Evolutionary conservation across 2,329 filamentous ascomycete genomes (phyloP), one percentile per base, ranked within the genome.

Genomic region (Seiridium cupressi): DNA sequence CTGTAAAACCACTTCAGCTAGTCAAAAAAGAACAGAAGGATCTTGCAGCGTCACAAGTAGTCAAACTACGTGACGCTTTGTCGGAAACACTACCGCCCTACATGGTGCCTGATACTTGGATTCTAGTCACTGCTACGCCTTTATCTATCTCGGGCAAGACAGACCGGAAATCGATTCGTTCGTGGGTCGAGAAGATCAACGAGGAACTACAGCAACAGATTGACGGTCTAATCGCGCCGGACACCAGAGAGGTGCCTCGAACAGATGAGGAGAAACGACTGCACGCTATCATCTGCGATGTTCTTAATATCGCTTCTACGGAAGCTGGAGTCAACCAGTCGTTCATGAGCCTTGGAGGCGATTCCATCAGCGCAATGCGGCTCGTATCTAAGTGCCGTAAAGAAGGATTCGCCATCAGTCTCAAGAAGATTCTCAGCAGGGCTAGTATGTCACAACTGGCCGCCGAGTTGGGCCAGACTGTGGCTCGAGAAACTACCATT

Each of bases 341-440:
- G 8, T 68, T 68, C 55, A 38, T 65, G 36, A 58, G 62, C 2
- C 60, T 66, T 13, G 66, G 66, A 13, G 65, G 66, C 26, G 66
- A 68, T 26, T 68, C 66, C 0, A 67, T 69, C 5, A 63, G 58
- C 18, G 65, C 66, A 5, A 67, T 68, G 44, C 56, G 64, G n/a
- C 62, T 66, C 7, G 62, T 62, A 5, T 59, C 62, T 9, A 49
- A 58, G 36, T 58, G 55, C 36, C 55, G 55, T 13, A 34, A 13
- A 13, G 55, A 38, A 32, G 44, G 46, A 3, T 48, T 51, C 26
- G 7, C 34, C 6, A 31, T 51, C 44, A 58, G 35, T 35, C 44
- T 58, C 18, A 57, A 47, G 26, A 57, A 38, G 42, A 57, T 57
- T 32, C n/a, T 57, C 40, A 57, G 54, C 8, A 9, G 54, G 10